Evolutionary conservation across 495 filamentous ascomycete species (phyloP), one percentile per base, ranked within the genome.

Genomic region (Tetracladium setigerum): DNA sequence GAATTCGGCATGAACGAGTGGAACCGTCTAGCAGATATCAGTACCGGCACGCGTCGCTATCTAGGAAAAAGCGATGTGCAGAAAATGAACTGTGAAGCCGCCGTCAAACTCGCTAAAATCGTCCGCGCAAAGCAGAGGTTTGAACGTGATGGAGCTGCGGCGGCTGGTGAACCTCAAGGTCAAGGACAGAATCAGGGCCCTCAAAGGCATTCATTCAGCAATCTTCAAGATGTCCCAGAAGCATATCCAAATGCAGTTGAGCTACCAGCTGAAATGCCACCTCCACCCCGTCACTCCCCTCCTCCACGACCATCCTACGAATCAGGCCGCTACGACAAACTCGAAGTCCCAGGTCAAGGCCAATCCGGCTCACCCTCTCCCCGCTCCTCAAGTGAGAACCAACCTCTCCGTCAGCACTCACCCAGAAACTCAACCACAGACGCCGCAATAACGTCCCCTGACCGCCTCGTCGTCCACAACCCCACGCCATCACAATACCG

Each of bases 1-100:
- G 94, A 98, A 59, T 96, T 96, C 61, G 91, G 87, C 40, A 95
- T 98, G 87, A 97, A 97, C 61, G 92, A 97, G 60, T 98, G 92
- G 91, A 80, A 87, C 59, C 80, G 92, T 4, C 70, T 98, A 12
- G 82, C 85, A 30, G 91, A 97, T 35, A 96, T 98, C 64, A 89
- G 84, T 66, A 95, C 88, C 31, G 87, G 82, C 60, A 97, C 92
- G 0, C 77, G 85, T 35, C 78, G 79, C 45, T 98, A 97, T 60
- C 75, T 97, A n/a, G 65, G 68, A 5, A 81, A 81, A 52, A 68
- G 72, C 12, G 81, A 84, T 11, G 83, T 92, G 31, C 82, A 89
- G 59, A 72, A 66, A 50, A 86, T 86, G 71, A 88, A 85, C 38
- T 65, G 83, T 46, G 73, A 80, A 46, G 83, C 87, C 1, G 83